Percentiles rank a stretch among this genome's conserved stretches.
Evolutionary conservation across 192 early-diverging fungal species (phyloP).

Genomic region (Entomortierella parvispora): DNA sequence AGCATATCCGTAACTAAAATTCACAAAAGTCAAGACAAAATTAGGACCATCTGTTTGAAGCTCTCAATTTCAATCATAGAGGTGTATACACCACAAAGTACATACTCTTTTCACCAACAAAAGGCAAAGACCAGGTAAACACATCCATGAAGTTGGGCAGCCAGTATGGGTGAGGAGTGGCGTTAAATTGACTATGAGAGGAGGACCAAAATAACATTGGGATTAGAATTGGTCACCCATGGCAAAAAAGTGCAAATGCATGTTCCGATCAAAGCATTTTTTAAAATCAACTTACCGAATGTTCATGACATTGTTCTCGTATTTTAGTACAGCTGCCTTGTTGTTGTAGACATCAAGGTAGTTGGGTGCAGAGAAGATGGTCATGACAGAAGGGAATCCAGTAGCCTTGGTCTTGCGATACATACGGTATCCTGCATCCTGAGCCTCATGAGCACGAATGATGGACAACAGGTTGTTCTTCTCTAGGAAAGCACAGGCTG

Average conservation of each 20-base stretch:
- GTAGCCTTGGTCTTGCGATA: constrained; percentile 94
- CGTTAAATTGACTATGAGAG: constrained; percentile 69
- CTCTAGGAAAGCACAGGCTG: constrained; percentile 94
- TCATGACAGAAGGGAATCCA: constrained; percentile 96
- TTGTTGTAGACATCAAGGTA: constrained; percentile 99
- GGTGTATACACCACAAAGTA: not conserved
- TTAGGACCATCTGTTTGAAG: not conserved
- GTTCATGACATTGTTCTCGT: constrained; percentile 99
- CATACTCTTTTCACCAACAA: constrained; percentile 97
- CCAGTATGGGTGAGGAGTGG: constrained; percentile 98
- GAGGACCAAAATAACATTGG: not conserved
- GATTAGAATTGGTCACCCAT: too few species aligned
- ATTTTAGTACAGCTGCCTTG: constrained; percentile 97
- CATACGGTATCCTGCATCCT: constrained; percentile 97
- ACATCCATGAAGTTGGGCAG: constrained; percentile 99
- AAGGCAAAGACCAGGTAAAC: constrained; percentile 97
- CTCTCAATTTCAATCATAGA: not conserved
- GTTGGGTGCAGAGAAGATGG: constrained; percentile 98
- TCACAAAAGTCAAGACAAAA: not conserved
- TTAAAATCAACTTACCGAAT: constrained; percentile 83
- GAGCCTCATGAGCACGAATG: constrained; percentile 97
- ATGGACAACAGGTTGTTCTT: constrained; percentile 93
- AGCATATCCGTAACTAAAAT: constrained; percentile 94
- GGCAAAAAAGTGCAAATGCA: too few species aligned
- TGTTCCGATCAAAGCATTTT: not conserved